A percentile compares a stretch with the other conserved stretches of the same genome.
Evolutionary conservation across 2,329 filamentous ascomycete species (phyloP).

Genomic region (Bipolaris victoriae): DNA sequence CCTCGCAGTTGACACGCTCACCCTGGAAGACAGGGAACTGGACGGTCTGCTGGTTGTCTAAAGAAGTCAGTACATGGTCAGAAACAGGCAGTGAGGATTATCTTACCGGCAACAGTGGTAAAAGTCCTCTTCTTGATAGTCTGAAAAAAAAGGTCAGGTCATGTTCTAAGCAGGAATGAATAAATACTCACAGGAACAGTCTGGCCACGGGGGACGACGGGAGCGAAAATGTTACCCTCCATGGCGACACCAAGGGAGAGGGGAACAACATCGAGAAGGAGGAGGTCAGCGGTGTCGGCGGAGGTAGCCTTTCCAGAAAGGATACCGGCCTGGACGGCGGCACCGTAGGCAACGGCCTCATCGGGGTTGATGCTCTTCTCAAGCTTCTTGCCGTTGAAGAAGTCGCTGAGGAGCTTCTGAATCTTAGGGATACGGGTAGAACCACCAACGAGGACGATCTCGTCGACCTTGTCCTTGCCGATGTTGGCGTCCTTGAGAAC

Average conservation of each 20-base stretch:
- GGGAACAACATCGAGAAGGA: conserved; percentile 94
- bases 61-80: no score
- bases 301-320: conserved; percentile 97
- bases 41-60: conserved; percentile 55
- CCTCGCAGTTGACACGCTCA: conserved; percentile 96
- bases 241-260: conserved; percentile 98
- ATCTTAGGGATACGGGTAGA: conserved; percentile 98
- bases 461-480: conserved; percentile 90
- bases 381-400: conserved; percentile 99
- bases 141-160: neutral
- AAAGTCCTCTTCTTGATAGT: conserved; percentile 82
- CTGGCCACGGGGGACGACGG: conserved; percentile 73
- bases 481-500: conserved; percentile 91
- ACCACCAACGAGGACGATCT: conserved; percentile 98
- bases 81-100: no score
- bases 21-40: conserved; percentile 95
- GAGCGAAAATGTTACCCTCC: conserved; percentile 99
- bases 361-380: conserved; percentile 99
- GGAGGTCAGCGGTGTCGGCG: conserved; percentile 89
- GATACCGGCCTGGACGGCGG: conserved; percentile 97
- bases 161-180: neutral
- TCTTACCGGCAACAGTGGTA: conserved; percentile 72
- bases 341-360: conserved; percentile 98
- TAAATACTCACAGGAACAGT: conserved; percentile 59
- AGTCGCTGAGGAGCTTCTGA: conserved; percentile 98